A percentile compares a stretch with the other conserved stretches of the same genome.
These are phyloP conservation scores for Lentinus brumalis DNA, from an alignment of 768 basidiomycete genomes.

Conservation along the genomic window DNA sequence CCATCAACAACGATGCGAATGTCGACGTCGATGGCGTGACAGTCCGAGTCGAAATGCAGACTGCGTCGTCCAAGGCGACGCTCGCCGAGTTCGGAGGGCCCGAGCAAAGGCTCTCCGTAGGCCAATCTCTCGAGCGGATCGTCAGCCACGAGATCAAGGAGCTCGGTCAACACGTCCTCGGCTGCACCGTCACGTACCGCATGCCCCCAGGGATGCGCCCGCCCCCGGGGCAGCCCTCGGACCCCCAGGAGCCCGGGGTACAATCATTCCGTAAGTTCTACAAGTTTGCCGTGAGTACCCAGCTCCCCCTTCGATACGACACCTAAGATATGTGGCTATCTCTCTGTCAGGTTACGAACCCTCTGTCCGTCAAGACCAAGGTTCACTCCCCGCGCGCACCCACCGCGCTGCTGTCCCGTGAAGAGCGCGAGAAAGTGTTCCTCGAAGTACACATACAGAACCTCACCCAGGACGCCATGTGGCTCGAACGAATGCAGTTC, in stretches of 20 bases:
- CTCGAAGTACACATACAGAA: slow-evolving; percentile 95
- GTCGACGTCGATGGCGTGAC: slow-evolving; percentile 62
- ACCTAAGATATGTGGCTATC: background rate
- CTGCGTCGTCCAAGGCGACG: slow-evolving; percentile 62
- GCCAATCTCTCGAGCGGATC: slow-evolving; percentile 65
- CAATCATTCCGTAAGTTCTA: slow-evolving; percentile 88
- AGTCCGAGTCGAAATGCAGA: slow-evolving; percentile 85
- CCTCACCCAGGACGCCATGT: slow-evolving; percentile 71
- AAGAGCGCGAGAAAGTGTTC: slow-evolving; percentile 80
- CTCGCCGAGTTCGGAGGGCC: slow-evolving; percentile 66
- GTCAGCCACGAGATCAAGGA: slow-evolving; percentile 93
- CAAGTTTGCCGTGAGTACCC: slow-evolving; percentile 76
- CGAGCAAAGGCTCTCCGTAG: slow-evolving; percentile 48
- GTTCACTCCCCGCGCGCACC: slow-evolving; percentile 79
- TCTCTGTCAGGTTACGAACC: slow-evolving; percentile 77
- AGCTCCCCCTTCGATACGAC: background rate
- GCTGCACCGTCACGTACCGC: slow-evolving; percentile 83
- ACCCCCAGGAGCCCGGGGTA: slow-evolving; percentile 53
- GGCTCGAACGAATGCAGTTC: slow-evolving; percentile 80
- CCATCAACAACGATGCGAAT: slow-evolving; percentile 77
- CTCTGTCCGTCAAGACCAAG: slow-evolving; percentile 93
- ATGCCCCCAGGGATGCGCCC: slow-evolving; percentile 60
- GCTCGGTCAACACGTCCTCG: slow-evolving; percentile 86
- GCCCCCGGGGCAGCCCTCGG: slow-evolving; percentile 49
- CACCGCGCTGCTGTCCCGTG: slow-evolving; percentile 61